Evolutionary conservation across 495 filamentous ascomycete genomes (phyloP), one percentile per base, ranked within the genome.

Genomic region (Lasiosphaeria ovina): DNA sequence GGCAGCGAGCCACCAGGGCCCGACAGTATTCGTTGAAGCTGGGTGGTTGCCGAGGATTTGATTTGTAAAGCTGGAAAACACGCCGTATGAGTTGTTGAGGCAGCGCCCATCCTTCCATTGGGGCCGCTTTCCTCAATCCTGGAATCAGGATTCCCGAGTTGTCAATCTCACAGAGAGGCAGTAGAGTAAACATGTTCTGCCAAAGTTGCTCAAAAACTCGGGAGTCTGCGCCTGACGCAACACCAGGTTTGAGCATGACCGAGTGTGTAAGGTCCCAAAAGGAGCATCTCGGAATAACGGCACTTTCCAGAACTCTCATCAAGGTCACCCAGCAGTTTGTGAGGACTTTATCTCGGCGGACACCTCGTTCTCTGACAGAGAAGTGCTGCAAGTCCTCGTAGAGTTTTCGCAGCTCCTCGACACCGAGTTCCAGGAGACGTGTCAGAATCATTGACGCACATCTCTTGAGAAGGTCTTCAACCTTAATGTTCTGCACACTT

Each of bases 1-100:
- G 85, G 69, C 93, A 97, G 55, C 94, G 81, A 10, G 82, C 82
- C 34, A 96, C 83, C 5, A 89, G 67, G 6, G 85, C 81, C 51
- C 89, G 85, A 63, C 89, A 88, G 65, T 98, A 98, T 31, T 83
- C 82, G 66, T 95, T 96, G 73, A 92, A 88, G 45, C 84, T 85
- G 3, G 88, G 74, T 3, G 83, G 73, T 57, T 85, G 84, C 4
- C 77, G 72, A 17, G 69, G 76, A 54, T 85, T 86, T 2, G 74
- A 65, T 8, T 81, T 72, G 65, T 92, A 93, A n/a, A 86, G 62
- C 38, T 80, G 70, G 36, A 97, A 83, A 7, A 89, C 79, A 1
- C 86, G 85, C 51, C 73, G 77, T 16, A 95, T 55, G 35, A 97
- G 69, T 35, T 69, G 74, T 65, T 90, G 89, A 1, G 91, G 81